These are phyloP conservation scores for Corylus heterophylla DNA, from an alignment of 306 rosid species.

Conservation along the genomic window DNA sequence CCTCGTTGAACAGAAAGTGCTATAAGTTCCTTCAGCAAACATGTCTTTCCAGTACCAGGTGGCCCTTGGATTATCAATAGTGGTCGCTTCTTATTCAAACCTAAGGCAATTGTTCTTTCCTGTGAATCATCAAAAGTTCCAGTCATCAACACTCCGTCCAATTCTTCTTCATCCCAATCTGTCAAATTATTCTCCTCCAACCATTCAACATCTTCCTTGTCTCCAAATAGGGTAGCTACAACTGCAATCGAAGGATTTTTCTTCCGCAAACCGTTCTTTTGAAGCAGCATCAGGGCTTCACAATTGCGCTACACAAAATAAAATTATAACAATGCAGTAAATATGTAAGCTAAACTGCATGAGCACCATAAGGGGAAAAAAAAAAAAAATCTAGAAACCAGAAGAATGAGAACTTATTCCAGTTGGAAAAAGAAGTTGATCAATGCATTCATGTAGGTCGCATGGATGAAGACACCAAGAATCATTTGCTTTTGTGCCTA, in stretches of 20 bases:
- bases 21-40: constrained; percentile 68
- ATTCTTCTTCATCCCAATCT: constrained; percentile 55
- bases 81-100: constrained; percentile 71
- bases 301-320: constrained; percentile 67
- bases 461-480: neutral
- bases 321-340: constrained; percentile 21
- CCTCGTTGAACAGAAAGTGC: constrained; percentile 65
- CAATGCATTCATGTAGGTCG: neutral
- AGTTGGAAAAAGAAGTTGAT: neutral
- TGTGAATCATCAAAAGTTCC: constrained; percentile 61
- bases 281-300: constrained; percentile 89
- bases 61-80: constrained; percentile 82
- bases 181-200: constrained; percentile 56
- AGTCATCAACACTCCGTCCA: constrained; percentile 28
- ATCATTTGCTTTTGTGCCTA: neutral
- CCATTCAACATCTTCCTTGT: constrained; percentile 61
- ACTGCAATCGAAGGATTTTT: constrained; percentile 72
- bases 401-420: neutral
- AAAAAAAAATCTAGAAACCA: constrained; percentile 1
- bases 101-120: constrained; percentile 56
- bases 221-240: constrained; percentile 76
- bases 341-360: constrained; percentile 6
- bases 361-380: constrained; percentile 1
- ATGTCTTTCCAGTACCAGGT: constrained; percentile 89
- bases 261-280: constrained; percentile 69